phyloP scores from a whole-genome alignment of 306 rosid genomes.

The Sicyos baderoa region DNA sequence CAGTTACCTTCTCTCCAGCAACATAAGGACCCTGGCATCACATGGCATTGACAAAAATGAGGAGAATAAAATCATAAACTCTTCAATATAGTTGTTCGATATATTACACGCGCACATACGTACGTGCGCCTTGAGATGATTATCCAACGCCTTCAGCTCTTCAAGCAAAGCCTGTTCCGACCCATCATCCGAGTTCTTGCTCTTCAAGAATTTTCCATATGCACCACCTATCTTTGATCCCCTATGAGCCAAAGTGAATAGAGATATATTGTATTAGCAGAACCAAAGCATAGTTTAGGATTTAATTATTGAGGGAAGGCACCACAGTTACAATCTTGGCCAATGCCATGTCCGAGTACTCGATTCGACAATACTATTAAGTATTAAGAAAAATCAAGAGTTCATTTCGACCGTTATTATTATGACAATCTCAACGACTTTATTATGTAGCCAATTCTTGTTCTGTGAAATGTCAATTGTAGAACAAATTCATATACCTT shows the following conservation, averaged over 20 bases:
- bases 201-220: slow-evolving; percentile 60
- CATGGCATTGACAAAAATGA: slow-evolving; percentile 18
- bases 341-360: background rate
- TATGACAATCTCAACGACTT: too few relatives aligned
- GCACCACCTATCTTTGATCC: slow-evolving; percentile 64
- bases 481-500: too few relatives aligned
- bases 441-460: too few relatives aligned
- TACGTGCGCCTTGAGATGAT: slow-evolving; percentile 75
- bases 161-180: slow-evolving; percentile 65
- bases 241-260: slow-evolving; percentile 28
- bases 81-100: background rate
- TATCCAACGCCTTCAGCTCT: slow-evolving; percentile 67
- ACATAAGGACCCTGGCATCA: slow-evolving; percentile 36
- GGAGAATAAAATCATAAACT: background rate
- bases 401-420: too few relatives aligned
- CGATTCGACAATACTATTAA: too few relatives aligned
- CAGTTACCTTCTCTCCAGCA: too few relatives aligned
- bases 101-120: slow-evolving; percentile 21
- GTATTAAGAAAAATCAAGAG: too few relatives aligned
- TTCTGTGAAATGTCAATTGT: too few relatives aligned
- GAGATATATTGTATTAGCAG: background rate
- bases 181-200: slow-evolving; percentile 80
- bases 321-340: background rate
- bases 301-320: background rate
- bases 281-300: background rate